Base-by-base conservation (phyloP, 2,329 filamentous ascomycete species). In the Calonectria henricotiae region DNA sequence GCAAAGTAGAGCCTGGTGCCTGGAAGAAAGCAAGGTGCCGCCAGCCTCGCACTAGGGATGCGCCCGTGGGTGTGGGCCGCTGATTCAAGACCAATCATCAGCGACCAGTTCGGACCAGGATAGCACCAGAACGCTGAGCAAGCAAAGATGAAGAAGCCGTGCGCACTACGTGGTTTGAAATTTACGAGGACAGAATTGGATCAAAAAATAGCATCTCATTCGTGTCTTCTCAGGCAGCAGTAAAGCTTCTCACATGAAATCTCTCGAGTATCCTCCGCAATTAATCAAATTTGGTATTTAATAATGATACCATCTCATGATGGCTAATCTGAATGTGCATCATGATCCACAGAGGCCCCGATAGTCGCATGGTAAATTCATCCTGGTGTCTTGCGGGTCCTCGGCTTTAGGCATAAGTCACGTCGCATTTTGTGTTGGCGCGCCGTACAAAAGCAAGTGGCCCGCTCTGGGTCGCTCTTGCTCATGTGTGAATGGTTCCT, bases 31-130 rank as follows among this genome's bases (percentile, higher is more conserved):
- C 20, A 47, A 27, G 35, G 43, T 4, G 41, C 41, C n/a, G 39
- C 35, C 74, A 77, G 71, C 71, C 75, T 76, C 76, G 74, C 74
- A 61, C 66, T 69, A 69, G 73, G 49, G 61, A 20, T 43, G 41
- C 60, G 35, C 12, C 23, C 23, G 35, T 4, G 13, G 51, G 32
- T 37, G 51, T 58, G 51, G 51, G 32, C n/a, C 51, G 20, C 20
- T n/a, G 35, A 25, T 4, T 9, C 51, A 39, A 13, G 13, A 20
- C 51, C 51, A 58, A 58, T 58, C 35, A 58, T 7, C 12, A 20
- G 23, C 20, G 32, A 39, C 32, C 51, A 25, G 51, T 27, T 39
- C 12, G n/a, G 39, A 25, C 51, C 51, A 58, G 35, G 51, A 58
- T 58, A 39, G 51, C 51, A 32, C 35, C 20, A 58, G 51, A 39